Conservation (phyloP, 2,329 filamentous ascomycete genomes). For the Didymella exigua region DNA sequence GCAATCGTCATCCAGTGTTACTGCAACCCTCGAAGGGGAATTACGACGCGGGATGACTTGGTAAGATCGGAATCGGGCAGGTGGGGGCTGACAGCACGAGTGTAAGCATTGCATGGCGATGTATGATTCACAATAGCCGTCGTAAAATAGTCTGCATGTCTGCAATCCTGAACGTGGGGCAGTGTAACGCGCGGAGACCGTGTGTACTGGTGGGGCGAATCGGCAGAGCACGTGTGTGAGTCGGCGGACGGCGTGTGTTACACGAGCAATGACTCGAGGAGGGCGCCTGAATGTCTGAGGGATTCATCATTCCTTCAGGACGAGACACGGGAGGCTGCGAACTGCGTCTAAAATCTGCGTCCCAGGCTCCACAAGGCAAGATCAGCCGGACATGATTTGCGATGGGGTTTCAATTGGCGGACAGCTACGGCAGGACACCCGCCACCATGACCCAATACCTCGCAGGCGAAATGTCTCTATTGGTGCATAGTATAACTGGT, state of each 20-base stretch:
- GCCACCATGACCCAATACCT: background rate
- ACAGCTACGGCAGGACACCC: background rate
- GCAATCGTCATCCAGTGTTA: background rate
- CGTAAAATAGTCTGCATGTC: background rate
- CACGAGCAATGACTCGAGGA: slow-evolving; percentile 7
- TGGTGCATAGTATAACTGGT: background rate
- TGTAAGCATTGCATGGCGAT: background rate
- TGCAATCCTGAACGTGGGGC: background rate
- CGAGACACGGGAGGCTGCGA: slow-evolving; percentile 1
- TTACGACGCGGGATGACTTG: background rate
- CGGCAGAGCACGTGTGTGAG: background rate
- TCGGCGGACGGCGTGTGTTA: background rate
- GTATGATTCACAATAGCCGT: background rate
- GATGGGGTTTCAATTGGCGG: background rate
- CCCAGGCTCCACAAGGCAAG: background rate
- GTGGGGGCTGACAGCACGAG: slow-evolving; percentile 17
- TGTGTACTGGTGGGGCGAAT: background rate
- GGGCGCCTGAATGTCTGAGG: background rate
- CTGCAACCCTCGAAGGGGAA: background rate
- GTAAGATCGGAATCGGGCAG: slow-evolving; percentile 8
- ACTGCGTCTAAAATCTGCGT: background rate
- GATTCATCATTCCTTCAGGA: slow-evolving; percentile 1
- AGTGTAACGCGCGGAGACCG: background rate
- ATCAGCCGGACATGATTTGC: background rate
- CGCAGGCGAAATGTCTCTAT: background rate